phyloP scores from a whole-genome alignment of 2,329 filamentous ascomycete species.

The Monosporascus sp. region DNA sequence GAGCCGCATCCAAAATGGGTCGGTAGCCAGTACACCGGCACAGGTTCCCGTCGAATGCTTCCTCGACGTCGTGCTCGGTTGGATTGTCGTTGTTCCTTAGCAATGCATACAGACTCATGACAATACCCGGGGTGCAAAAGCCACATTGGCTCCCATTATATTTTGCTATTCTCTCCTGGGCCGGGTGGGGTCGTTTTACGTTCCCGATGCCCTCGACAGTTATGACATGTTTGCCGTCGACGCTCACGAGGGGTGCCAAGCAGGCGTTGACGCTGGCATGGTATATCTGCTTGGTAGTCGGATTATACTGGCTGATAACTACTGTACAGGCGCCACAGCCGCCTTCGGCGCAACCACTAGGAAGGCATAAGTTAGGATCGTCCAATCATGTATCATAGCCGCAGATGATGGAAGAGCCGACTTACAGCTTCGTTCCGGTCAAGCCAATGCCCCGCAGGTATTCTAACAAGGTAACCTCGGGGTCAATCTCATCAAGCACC shows the following conservation, averaged over 20 bases:
- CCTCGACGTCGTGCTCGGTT: slow-evolving; percentile 79
- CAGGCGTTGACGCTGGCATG: slow-evolving; percentile 97
- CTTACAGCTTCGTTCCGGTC: slow-evolving; percentile 84
- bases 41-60: slow-evolving; percentile 94
- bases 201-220: slow-evolving; percentile 95
- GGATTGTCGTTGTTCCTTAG: slow-evolving; percentile 78
- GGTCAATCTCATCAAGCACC: slow-evolving; percentile 79
- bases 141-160: slow-evolving; percentile 88
- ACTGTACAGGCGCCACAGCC: slow-evolving; percentile 96
- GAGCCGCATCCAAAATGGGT: slow-evolving; percentile 89
- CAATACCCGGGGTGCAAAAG: slow-evolving; percentile 96
- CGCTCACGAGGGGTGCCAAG: slow-evolving; percentile 82
- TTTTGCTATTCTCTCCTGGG: slow-evolving; percentile 86
- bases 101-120: slow-evolving; percentile 94
- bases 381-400: not conserved
- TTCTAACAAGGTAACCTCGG: slow-evolving; percentile 86
- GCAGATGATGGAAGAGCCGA: not conserved
- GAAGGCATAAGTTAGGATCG: not conserved
- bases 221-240: slow-evolving; percentile 97
- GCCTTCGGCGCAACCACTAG: slow-evolving; percentile 83
- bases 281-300: slow-evolving; percentile 86
- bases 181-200: slow-evolving; percentile 78
- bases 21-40: slow-evolving; percentile 95
- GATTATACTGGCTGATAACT: slow-evolving; percentile 89
- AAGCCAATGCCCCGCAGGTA: slow-evolving; percentile 89